These are phyloP conservation scores for Oryza coarctata DNA, from an alignment of 176 grass and related monocot species.

Conservation along the genomic window DNA sequence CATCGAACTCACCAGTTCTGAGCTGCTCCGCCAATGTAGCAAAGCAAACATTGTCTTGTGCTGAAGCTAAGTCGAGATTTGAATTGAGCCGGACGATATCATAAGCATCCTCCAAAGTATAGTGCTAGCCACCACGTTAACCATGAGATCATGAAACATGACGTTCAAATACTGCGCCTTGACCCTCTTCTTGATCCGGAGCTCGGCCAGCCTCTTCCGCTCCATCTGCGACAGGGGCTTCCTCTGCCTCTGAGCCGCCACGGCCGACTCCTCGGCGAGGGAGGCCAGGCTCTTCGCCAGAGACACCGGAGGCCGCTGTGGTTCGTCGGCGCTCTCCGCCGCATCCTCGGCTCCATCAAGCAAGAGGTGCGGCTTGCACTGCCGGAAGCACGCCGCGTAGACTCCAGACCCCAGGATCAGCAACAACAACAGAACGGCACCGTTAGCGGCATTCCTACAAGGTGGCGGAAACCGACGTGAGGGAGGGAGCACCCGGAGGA, in stretches of 20 bases:
- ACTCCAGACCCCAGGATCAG: neutral
- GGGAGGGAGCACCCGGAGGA: constrained; percentile 24
- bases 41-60: constrained; percentile 54
- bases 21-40: constrained; percentile 55
- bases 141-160: constrained; percentile 71
- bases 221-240: constrained; percentile 62
- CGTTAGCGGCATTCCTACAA: neutral
- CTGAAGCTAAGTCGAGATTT: constrained; percentile 51
- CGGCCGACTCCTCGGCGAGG: constrained; percentile 59
- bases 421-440: neutral
- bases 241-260: constrained; percentile 19
- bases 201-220: constrained; percentile 68
- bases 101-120: constrained; percentile 74
- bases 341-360: constrained; percentile 47
- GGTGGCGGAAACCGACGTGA: neutral
- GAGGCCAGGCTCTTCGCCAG: constrained; percentile 83
- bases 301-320: constrained; percentile 27
- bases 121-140: constrained; percentile 46
- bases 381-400: constrained; percentile 7
- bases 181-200: constrained; percentile 78
- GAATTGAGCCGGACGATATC: constrained; percentile 73
- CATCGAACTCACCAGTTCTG: constrained; percentile 50
- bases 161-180: constrained; percentile 68
- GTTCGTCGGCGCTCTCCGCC: neutral
- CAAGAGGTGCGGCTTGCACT: constrained; percentile 37